Conservation (phyloP, 1,139 yeast genomes). For the Lodderomyces pseudojiufengensis region DNA sequence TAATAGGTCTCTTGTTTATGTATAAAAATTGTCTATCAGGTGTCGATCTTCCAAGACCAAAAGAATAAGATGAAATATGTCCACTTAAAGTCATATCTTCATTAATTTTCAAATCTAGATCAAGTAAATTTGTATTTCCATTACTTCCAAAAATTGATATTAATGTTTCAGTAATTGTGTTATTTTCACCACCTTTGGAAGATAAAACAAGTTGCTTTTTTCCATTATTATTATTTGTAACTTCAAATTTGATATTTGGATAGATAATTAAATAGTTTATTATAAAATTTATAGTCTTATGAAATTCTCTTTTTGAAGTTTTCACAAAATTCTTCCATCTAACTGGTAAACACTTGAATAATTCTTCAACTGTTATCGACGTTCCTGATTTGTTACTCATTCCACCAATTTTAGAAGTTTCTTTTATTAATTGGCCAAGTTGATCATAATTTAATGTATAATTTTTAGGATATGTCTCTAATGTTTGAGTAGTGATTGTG, state of each 20-base stretch:
- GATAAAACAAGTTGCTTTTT: conserved; percentile 49
- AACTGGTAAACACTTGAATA: conserved; percentile 71
- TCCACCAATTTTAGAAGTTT: conserved; percentile 45
- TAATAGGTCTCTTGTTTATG: conserved; percentile 74
- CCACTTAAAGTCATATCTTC: conserved; percentile 47
- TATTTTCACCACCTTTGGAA: conserved; percentile 42
- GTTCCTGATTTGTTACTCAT: conserved; percentile 50
- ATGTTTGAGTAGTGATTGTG: conserved; percentile 53
- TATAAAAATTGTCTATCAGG: conserved; percentile 73
- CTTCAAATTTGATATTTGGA: conserved; percentile 53
- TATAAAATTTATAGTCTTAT: conserved; percentile 56
- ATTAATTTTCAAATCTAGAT: conserved; percentile 34
- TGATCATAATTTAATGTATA: conserved; percentile 48
- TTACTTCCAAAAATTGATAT: conserved; percentile 67
- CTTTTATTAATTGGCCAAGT: conserved; percentile 44
- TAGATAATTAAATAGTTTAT: conserved; percentile 68
- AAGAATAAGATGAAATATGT: conserved; percentile 66
- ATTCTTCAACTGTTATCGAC: conserved; percentile 42
- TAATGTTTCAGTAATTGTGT: conserved; percentile 47
- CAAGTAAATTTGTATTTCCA: conserved; percentile 54
- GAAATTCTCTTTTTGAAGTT: conserved; percentile 67
- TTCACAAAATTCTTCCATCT: conserved; percentile 67
- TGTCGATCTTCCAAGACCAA: conserved; percentile 62
- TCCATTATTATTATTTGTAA: conserved; percentile 44
- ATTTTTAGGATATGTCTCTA: conserved; percentile 52